Evolutionary conservation across 2,329 filamentous ascomycete genomes (phyloP), one percentile per base, ranked within the genome.

Genomic region (Colletotrichum sp.): DNA sequence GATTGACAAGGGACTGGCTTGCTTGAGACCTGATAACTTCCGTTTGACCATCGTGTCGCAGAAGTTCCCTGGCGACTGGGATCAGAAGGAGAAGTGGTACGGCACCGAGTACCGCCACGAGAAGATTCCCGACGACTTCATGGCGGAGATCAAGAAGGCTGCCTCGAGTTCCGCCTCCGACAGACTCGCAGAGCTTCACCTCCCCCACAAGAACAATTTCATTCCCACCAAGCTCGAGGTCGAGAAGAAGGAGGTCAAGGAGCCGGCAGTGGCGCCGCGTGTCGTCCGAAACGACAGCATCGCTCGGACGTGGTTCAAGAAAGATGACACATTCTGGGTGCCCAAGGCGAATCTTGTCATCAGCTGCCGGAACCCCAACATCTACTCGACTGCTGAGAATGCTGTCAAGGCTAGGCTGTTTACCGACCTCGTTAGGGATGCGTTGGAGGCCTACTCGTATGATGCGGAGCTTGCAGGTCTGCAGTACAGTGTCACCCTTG

Each of bases 281-380:
- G 88, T 99, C 28, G 93, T 99, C 77, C 93, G 96, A 79, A 96
- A 98, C 80, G 96, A 98, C 79, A 89, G 93, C 7, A 87, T 92
- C 39, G 93, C 95, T 1, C 93, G 96, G 34, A 94, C 95, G 4
- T 99, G 97, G 97, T 98, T 93, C 88, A 99, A 99, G 88, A 99
- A 99, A 86, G 97, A 99, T 81, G 97, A 99, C 80, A 96, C 93
- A 1, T 99, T 99, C 85, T 99, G 96, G 96, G 97, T 99, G 12
- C 97, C 97, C 10, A 98, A 98, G 84, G 97, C 95, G 5, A 97
- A 96, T 75, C 88, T 99, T 21, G 91, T 96, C 78, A 92, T 98
- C 78, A 95, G 93, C 79, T 89, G 98, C 78, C 92, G 93, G 80
- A 98, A 93, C 75, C 94, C 96, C 0, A 85, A 98, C 61, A 92